phyloP scores from a whole-genome alignment of 352 stramenopile genomes.

The Pythium oligandrum region DNA sequence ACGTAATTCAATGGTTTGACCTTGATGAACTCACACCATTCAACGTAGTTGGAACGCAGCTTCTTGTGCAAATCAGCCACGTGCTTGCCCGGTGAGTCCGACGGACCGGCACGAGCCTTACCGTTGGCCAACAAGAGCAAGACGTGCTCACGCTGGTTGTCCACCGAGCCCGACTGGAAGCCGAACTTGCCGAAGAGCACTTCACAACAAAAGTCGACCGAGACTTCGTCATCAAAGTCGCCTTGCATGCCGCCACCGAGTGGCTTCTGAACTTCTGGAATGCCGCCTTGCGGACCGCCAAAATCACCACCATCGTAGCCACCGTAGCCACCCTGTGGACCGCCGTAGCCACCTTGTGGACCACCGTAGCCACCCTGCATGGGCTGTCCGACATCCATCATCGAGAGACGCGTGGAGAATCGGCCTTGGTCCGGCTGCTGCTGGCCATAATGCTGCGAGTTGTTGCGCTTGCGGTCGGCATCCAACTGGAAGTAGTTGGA shows the following conservation, averaged over 20 bases:
- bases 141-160: slow-evolving; percentile 78
- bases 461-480: slow-evolving; percentile 69
- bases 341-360: neutral
- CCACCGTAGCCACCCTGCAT: slow-evolving; percentile 17
- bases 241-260: slow-evolving; percentile 43
- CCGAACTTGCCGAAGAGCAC: slow-evolving; percentile 70
- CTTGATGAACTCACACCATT: slow-evolving; percentile 74
- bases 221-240: slow-evolving; percentile 70
- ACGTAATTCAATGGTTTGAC: slow-evolving; percentile 70
- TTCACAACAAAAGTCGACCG: slow-evolving; percentile 70
- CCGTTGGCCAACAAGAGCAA: slow-evolving; percentile 64
- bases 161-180: slow-evolving; percentile 62
- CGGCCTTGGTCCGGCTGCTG: slow-evolving; percentile 31
- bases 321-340: neutral
- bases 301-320: neutral
- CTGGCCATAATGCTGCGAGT: slow-evolving; percentile 33
- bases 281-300: neutral
- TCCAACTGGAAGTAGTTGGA: slow-evolving; percentile 86
- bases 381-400: slow-evolving; percentile 54
- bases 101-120: slow-evolving; percentile 50
- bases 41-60: slow-evolving; percentile 69
- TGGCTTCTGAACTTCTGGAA: neutral
- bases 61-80: slow-evolving; percentile 66
- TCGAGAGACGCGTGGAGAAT: slow-evolving; percentile 53
- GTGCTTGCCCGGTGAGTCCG: slow-evolving; percentile 40